Evolutionary conservation across 192 early-diverging fungal species (phyloP), one percentile per base, ranked within the genome.

Genomic region (Kickxella alabastrina): DNA sequence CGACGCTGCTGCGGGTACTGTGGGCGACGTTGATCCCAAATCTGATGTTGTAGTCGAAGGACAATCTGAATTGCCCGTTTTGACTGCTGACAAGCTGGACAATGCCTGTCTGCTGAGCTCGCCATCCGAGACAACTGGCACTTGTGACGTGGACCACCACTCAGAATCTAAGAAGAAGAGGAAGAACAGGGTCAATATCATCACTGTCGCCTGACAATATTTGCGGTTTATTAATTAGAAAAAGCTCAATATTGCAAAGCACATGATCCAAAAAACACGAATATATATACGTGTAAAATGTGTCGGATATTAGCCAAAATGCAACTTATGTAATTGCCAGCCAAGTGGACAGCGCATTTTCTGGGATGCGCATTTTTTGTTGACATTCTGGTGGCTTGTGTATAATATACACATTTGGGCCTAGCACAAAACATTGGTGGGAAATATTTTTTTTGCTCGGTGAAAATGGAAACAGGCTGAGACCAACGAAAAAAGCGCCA

Each of bases 81-180:
- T 12, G 23, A 32, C 14, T 19, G 36, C 10, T 46, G 54, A n/a
- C n/a, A n/a, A 24, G 23, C 15, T 17, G 35, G 26, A 47, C 54
- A 56, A 56, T 56, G 52, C 14, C 10, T 15, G 29, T 35, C 29
- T 18, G 32, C 46, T 22, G 19, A 29, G 45, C 25, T 36, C 45
- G 22, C 47, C 40, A 12, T 25, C 26, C 12, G 37, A 14, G 54
- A 24, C 24, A 6, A 39, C 24, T 32, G 28, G 24, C 2, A 37
- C 19, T 7, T 26, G 24, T 10, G n/a, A 29, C 38, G 54, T 44
- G 48, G 45, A 55, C 18, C 17, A 31, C 4, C 32, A 34, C 21
- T 37, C 27, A 37, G 43, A 38, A 4, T 31, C 23, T n/a, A 54
- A 54, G 23, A 57, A 48, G 36, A 57, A 48, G 31, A 46, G 29